Evolutionary conservation across 176 grass and related monocot genomes (phyloP).

Genomic region (Elaeis guineensis): DNA sequence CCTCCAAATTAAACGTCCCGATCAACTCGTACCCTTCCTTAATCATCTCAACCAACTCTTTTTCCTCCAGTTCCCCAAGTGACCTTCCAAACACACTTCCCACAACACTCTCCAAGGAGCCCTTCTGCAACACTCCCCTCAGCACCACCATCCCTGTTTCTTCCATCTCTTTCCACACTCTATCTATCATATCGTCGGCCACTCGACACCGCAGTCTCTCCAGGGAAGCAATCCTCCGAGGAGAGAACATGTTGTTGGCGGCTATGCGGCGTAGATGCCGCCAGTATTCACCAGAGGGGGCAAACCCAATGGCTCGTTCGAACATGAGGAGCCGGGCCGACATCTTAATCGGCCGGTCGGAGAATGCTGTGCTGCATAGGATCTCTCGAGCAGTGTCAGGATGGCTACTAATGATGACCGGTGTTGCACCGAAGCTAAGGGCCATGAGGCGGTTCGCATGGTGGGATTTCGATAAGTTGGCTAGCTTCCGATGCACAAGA

Average conservation of each 20-base stretch:
- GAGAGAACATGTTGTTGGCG: slow-evolving; percentile 26
- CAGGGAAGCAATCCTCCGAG: slow-evolving; percentile 10
- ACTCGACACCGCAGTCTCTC: background rate
- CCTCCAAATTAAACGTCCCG: slow-evolving; percentile 32
- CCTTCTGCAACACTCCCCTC: slow-evolving; percentile 23
- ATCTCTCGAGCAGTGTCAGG: slow-evolving; percentile 36
- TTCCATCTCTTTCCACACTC: background rate
- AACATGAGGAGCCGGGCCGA: slow-evolving; percentile 35
- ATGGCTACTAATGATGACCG: slow-evolving; percentile 28
- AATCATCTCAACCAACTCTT: slow-evolving; percentile 25
- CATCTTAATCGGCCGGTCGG: slow-evolving; percentile 20
- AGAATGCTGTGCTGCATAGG: slow-evolving; percentile 8
- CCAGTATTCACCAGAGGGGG: slow-evolving; percentile 29
- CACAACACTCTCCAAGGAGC: slow-evolving; percentile 23
- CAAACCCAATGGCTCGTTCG: slow-evolving; percentile 33
- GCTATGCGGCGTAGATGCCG: slow-evolving; percentile 26
- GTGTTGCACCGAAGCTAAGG: slow-evolving; percentile 22
- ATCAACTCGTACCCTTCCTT: slow-evolving; percentile 35
- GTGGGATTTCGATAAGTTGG: slow-evolving; percentile 9
- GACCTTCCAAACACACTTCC: slow-evolving; percentile 29
- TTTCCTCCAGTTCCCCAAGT: background rate
- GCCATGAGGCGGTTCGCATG: slow-evolving; percentile 26
- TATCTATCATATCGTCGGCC: background rate
- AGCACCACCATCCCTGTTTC: slow-evolving; percentile 10
- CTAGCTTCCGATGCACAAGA: slow-evolving; percentile 31